phyloP scores from a whole-genome alignment of 78 protist species.

The Ministeria vibrans region DNA sequence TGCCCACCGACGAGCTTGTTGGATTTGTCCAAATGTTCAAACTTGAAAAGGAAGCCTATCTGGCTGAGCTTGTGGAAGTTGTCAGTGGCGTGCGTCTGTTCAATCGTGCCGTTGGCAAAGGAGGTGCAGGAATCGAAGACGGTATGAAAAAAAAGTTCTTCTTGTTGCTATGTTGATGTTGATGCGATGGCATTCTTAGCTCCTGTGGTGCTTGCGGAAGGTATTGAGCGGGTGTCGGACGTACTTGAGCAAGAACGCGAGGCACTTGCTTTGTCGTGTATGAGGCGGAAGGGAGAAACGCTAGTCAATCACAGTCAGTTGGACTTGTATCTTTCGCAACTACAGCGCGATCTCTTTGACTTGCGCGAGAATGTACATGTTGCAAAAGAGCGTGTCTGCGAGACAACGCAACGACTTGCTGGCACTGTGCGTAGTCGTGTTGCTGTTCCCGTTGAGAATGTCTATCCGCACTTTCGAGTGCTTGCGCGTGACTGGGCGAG shows the following conservation, averaged over 20 bases:
- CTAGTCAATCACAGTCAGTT: too few species aligned
- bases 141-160: not conserved
- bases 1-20: not conserved
- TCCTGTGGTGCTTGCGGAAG: not conserved
- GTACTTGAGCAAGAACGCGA: not conserved
- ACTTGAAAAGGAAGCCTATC: not conserved
- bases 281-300: too few species aligned
- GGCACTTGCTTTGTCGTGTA: too few species aligned
- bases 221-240: not conserved
- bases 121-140: not conserved
- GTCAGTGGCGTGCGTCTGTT: not conserved
- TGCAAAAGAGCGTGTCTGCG: too few species aligned
- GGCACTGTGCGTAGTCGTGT: too few species aligned
- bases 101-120: not conserved
- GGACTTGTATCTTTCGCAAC: too few species aligned
- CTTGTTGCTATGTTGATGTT: not conserved
- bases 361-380: too few species aligned
- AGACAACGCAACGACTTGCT: too few species aligned
- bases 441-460: too few species aligned
- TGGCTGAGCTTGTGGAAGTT: not conserved
- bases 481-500: too few species aligned
- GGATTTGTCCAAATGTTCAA: not conserved
- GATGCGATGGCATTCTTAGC: not conserved
- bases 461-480: too few species aligned
- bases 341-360: too few species aligned